Evolutionary conservation across 805 yeast species (phyloP).

Genomic region (Zygosaccharomyces lentus): DNA sequence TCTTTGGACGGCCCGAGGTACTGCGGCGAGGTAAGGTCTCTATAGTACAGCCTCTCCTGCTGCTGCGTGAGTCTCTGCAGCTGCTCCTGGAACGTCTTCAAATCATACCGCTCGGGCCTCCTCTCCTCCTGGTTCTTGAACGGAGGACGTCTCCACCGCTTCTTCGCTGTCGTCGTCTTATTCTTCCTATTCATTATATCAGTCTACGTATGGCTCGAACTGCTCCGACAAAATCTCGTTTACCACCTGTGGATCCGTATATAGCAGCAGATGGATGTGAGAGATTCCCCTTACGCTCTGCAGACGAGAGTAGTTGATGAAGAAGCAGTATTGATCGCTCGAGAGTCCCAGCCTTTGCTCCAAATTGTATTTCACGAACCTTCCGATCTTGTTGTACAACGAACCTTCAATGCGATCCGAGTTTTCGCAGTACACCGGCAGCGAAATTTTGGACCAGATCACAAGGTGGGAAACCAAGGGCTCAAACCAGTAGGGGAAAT

Average conservation of each 20-base stretch:
- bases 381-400: constrained; percentile 41
- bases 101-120: background rate
- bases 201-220: background rate
- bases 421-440: constrained; percentile 46
- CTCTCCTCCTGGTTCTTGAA: background rate
- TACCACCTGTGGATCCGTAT: constrained; percentile 12
- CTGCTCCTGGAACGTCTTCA: background rate
- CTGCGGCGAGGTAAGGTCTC: constrained; percentile 18
- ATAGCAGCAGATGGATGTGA: constrained; percentile 63
- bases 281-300: constrained; percentile 66
- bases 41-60: constrained; percentile 19
- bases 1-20: constrained; percentile 17
- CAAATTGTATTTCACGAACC: constrained; percentile 46
- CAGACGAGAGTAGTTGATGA: constrained; percentile 63
- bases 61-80: constrained; percentile 11
- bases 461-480: constrained; percentile 51
- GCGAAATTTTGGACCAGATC: constrained; percentile 60
- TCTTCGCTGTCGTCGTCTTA: constrained; percentile 1
- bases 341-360: constrained; percentile 19
- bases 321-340: constrained; percentile 51
- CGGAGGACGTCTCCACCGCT: background rate
- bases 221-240: constrained; percentile 9
- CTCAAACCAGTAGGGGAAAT: constrained; percentile 64
- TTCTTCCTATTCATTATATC: constrained; percentile 2
- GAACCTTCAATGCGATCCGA: constrained; percentile 32